Percentiles rank a stretch among this genome's conserved stretches.
Conservation (phyloP, 805 yeast species). For the Hanseniaspora hatyaiensis region DNA sequence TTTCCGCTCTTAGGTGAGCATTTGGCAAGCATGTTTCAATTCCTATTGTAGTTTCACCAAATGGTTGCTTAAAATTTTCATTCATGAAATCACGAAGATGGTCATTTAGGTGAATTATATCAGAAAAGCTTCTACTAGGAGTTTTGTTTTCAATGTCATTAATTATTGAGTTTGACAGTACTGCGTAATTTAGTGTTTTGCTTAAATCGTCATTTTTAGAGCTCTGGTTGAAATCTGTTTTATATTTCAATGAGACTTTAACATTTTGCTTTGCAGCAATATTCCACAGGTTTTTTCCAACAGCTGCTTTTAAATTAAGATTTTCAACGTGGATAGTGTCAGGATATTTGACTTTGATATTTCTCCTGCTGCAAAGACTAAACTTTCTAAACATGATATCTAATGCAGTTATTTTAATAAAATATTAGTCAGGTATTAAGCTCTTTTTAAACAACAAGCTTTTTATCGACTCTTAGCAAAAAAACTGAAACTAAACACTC, state of each 20-base stretch:
- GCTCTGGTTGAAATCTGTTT: slow-evolving; percentile 61
- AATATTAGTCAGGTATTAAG: too few species aligned
- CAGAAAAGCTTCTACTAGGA: too few species aligned
- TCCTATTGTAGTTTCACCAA: not conserved
- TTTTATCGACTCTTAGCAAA: too few species aligned
- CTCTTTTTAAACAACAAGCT: too few species aligned
- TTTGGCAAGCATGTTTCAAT: not conserved
- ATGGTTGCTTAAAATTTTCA: too few species aligned
- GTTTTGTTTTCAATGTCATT: slow-evolving; percentile 22
- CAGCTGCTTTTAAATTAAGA: slow-evolving; percentile 48
- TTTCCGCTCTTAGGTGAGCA: not conserved
- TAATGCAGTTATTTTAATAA: too few species aligned
- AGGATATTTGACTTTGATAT: too few species aligned
- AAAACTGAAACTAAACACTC: too few species aligned
- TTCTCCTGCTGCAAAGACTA: not conserved
- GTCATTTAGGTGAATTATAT: not conserved
- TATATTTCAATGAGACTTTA: slow-evolving; percentile 44
- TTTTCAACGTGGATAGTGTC: slow-evolving; percentile 37
- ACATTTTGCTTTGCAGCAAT: slow-evolving; percentile 58
- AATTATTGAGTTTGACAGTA: slow-evolving; percentile 54
- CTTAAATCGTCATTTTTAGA: slow-evolving; percentile 69
- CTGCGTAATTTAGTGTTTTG: slow-evolving; percentile 81
- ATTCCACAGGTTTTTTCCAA: slow-evolving; percentile 69
- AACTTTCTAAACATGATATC: slow-evolving; percentile 16
- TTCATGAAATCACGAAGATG: not conserved